phyloP scores from a whole-genome alignment of 2,329 filamentous ascomycete species.

The Thelonectria olida region DNA sequence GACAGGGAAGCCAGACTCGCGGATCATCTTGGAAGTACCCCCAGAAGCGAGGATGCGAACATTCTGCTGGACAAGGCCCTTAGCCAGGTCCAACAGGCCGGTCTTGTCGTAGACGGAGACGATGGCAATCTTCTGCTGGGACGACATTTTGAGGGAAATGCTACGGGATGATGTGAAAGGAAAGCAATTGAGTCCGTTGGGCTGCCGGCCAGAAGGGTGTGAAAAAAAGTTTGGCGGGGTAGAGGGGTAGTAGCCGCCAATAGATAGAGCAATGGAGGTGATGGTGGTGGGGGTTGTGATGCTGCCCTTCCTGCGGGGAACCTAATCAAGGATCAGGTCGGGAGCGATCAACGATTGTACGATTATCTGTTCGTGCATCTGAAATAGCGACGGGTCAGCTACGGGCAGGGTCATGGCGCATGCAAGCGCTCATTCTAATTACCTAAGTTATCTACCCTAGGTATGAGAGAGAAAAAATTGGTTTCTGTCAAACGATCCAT shows the following conservation, averaged over 20 bases:
- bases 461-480: background rate
- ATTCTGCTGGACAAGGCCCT: constrained; percentile 88
- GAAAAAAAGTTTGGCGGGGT: constrained; percentile 43
- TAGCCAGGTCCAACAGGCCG: constrained; percentile 89
- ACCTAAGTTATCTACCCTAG: too few species aligned
- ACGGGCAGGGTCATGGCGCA: too few species aligned
- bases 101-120: constrained; percentile 99
- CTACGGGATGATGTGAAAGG: constrained; percentile 18
- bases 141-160: constrained; percentile 45
- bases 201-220: constrained; percentile 32
- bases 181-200: constrained; percentile 29
- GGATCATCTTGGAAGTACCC: constrained; percentile 94
- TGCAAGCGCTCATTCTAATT: too few species aligned
- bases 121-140: constrained; percentile 76
- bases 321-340: too few species aligned
- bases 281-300: too few species aligned
- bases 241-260: too few species aligned
- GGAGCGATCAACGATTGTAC: too few species aligned
- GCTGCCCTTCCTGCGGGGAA: too few species aligned
- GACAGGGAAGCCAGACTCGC: constrained; percentile 93
- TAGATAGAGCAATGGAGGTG: too few species aligned
- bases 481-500: background rate
- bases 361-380: too few species aligned
- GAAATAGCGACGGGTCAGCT: too few species aligned
- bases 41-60: constrained; percentile 94